Conservation (phyloP, 2,329 filamentous ascomycete species). For the Exserohilum rostratum region DNA sequence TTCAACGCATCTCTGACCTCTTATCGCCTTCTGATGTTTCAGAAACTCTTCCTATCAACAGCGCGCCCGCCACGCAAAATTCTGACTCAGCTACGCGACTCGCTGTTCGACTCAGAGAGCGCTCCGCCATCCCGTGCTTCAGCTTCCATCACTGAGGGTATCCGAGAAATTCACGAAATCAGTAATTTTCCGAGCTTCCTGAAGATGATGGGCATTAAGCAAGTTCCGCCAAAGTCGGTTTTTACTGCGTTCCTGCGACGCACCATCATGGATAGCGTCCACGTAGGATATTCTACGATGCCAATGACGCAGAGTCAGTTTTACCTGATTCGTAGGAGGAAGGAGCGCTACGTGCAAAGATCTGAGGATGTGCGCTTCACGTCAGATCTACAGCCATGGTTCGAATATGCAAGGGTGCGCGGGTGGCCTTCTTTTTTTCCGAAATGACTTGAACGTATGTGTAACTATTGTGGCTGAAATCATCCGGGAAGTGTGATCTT, state of each 20-base stretch:
- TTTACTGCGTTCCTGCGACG: constrained; percentile 33
- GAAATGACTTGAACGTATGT: neutral
- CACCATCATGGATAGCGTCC: constrained; percentile 31
- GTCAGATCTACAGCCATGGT: constrained; percentile 19
- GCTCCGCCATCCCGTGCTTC: constrained; percentile 53
- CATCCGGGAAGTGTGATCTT: too few species aligned
- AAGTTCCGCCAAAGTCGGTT: constrained; percentile 21
- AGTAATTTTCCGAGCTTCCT: constrained; percentile 54
- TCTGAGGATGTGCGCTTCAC: constrained; percentile 19
- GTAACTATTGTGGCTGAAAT: too few species aligned
- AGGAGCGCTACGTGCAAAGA: constrained; percentile 27
- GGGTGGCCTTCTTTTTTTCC: constrained; percentile 29
- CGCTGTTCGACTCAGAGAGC: too few species aligned
- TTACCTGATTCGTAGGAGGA: constrained; percentile 28
- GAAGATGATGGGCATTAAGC: constrained; percentile 51
- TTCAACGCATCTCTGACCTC: constrained; percentile 56
- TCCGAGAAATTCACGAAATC: constrained; percentile 53
- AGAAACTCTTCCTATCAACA: too few species aligned
- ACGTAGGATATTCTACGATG: constrained; percentile 31
- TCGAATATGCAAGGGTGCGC: constrained; percentile 10
- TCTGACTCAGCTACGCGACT: too few species aligned
- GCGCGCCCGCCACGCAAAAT: too few species aligned
- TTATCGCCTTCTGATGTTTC: constrained; percentile 59
- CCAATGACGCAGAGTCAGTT: constrained; percentile 32
- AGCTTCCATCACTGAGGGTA: constrained; percentile 49